These are phyloP conservation scores for Stellera chamaejasme DNA, from an alignment of 345 rosid genomes.

Conservation along the genomic window DNA sequence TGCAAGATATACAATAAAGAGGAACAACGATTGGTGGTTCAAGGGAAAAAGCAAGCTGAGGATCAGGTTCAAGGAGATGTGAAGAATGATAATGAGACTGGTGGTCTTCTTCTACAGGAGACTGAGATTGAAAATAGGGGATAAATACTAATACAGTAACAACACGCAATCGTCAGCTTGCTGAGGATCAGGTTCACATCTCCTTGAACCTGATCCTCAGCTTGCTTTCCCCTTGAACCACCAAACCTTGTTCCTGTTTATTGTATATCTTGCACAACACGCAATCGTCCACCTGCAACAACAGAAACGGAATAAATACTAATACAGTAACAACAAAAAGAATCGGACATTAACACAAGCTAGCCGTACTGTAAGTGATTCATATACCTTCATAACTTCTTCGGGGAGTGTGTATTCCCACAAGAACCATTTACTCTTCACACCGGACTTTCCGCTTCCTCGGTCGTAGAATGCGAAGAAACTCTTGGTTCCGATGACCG, in stretches of 20 bases:
- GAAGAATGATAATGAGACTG: too few relatives aligned
- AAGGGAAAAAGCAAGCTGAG: too few relatives aligned
- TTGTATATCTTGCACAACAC: conserved; percentile 12
- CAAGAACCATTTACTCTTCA: conserved; percentile 7
- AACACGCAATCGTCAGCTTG: too few relatives aligned
- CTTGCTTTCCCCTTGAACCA: too few relatives aligned
- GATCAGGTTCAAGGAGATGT: too few relatives aligned
- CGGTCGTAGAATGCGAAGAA: conserved; percentile 6
- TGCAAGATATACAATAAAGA: conserved; percentile 12
- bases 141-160: too few relatives aligned
- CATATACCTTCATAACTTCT: too few relatives aligned
- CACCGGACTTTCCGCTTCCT: neutral
- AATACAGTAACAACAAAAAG: neutral
- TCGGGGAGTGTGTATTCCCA: conserved; percentile 10
- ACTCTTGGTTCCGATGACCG: neutral
- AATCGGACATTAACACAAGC: neutral
- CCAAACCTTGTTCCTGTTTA: neutral
- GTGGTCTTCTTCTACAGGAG: too few relatives aligned
- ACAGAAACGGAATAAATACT: neutral
- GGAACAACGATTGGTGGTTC: neutral
- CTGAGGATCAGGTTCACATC: too few relatives aligned
- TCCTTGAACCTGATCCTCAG: too few relatives aligned
- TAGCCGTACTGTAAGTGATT: too few relatives aligned
- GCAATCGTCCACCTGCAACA: conserved; percentile 5
- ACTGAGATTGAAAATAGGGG: too few relatives aligned